phyloP scores from a whole-genome alignment of 1,139 yeast genomes.

The Sugiyamaella japonica region DNA sequence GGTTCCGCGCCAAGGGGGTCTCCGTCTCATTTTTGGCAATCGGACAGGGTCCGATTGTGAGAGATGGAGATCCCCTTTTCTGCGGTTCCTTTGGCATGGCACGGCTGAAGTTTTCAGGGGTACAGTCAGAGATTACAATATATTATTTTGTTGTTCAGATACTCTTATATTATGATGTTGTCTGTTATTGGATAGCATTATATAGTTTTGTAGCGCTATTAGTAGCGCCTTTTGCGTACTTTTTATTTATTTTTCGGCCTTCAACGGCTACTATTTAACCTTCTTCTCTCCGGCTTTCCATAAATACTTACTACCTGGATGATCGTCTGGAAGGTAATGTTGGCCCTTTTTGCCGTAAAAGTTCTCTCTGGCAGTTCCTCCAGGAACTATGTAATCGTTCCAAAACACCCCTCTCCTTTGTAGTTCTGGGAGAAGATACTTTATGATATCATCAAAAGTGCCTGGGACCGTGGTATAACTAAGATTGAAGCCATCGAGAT shows the following conservation, averaged over 20 bases:
- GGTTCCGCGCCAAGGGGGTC: conserved; percentile 16
- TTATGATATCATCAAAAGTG: conserved; percentile 42
- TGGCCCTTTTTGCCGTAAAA: conserved; percentile 12
- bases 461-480: conserved; percentile 41
- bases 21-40: conserved; percentile 1
- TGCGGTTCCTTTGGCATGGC: conserved; percentile 2
- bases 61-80: conserved; percentile 16
- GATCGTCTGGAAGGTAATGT: conserved; percentile 13
- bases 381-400: conserved; percentile 40
- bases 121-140: background rate
- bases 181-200: no score
- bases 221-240: no score
- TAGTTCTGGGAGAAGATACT: conserved; percentile 42
- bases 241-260: no score
- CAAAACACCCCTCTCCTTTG: conserved; percentile 41
- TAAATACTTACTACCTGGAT: conserved; percentile 16
- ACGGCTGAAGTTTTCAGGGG: conserved; percentile 6
- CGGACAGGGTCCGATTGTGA: conserved; percentile 12
- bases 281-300: conserved; percentile 14
- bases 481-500: conserved; percentile 44
- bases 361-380: conserved; percentile 29
- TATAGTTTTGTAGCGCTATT: no score
- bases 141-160: background rate
- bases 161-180: no score
- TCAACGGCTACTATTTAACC: background rate